A percentile compares a stretch with the other conserved stretches of the same genome.
Conservation (phyloP, 2,329 filamentous ascomycete species). For the Alternaria brassicae region DNA sequence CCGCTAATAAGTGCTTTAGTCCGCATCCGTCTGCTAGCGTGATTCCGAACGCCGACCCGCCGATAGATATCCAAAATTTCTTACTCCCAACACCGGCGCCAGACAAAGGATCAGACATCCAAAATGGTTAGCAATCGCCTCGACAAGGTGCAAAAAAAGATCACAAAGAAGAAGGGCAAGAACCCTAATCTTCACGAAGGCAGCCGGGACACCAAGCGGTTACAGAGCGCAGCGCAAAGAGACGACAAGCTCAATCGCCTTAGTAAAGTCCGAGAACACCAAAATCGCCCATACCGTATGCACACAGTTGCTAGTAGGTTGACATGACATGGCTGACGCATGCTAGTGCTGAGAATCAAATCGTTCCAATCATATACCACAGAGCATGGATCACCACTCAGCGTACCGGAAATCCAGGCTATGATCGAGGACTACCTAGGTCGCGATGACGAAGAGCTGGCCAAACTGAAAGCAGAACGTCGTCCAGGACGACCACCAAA, state of each 20-base stretch:
- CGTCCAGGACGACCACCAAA: conserved; percentile 81
- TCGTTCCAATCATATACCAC: conserved; percentile 75
- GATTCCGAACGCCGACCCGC: conserved; percentile 16
- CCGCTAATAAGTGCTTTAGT: conserved; percentile 21
- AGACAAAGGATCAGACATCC: conserved; percentile 14
- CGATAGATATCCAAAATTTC: conserved; percentile 38
- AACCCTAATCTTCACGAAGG: conserved; percentile 82
- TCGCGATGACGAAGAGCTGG: conserved; percentile 75
- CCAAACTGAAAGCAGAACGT: conserved; percentile 69
- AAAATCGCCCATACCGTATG: conserved; percentile 76
- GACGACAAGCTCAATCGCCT: conserved; percentile 83
- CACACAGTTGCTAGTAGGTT: not conserved
- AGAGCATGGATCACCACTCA: conserved; percentile 57
- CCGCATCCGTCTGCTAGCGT: conserved; percentile 18
- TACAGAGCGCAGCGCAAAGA: conserved; percentile 79
- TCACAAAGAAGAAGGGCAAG: conserved; percentile 83
- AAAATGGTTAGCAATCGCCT: conserved; percentile 64
- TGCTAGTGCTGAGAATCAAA: conserved; percentile 67
- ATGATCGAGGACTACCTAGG: conserved; percentile 58
- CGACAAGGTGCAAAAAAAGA: conserved; percentile 85
- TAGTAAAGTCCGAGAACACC: conserved; percentile 72
- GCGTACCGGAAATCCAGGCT: conserved; percentile 63
- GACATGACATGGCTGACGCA: not conserved
- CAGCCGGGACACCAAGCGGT: conserved; percentile 81
- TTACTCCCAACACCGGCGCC: conserved; percentile 14